These are phyloP conservation scores for Monoraphidium neglectum DNA, from an alignment of 139 green algal genomes.

Conservation along the genomic window DNA sequence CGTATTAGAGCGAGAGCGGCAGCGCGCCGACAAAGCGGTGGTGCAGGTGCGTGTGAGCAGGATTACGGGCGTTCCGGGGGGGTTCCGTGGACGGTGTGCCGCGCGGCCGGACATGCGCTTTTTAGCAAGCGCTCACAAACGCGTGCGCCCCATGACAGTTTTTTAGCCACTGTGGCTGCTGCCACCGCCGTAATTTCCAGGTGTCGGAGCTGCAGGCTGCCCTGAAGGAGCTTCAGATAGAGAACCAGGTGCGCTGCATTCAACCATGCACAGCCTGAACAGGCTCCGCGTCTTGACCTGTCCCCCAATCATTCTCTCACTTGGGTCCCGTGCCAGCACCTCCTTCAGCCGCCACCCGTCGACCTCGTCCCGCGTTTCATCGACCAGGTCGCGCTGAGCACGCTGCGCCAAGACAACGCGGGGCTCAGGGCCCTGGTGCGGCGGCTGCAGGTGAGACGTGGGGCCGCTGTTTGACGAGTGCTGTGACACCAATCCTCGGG, in stretches of 20 bases:
- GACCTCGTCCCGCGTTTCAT: too few relatives aligned
- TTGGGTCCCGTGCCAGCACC: background rate
- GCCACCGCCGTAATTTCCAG: too few relatives aligned
- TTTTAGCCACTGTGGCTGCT: background rate
- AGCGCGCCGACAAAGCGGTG: background rate
- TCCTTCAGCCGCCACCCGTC: background rate
- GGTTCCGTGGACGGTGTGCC: background rate
- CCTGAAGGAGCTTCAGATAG: background rate
- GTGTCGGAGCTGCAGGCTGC: background rate
- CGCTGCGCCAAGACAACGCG: background rate
- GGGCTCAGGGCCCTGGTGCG: background rate
- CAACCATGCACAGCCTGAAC: background rate
- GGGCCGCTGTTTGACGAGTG: too few relatives aligned
- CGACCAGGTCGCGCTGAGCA: background rate
- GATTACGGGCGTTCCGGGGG: background rate
- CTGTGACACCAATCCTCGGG: too few relatives aligned
- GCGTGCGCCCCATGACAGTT: background rate
- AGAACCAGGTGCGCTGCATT: background rate
- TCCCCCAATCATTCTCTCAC: background rate
- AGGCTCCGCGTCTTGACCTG: background rate
- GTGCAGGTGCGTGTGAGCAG: background rate
- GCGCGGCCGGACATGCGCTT: background rate
- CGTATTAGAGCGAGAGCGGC: conserved; percentile 18
- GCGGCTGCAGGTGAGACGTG: background rate
- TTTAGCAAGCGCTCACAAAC: background rate